Conservation (phyloP, 306 rosid genomes). For the Betula pendula region DNA sequence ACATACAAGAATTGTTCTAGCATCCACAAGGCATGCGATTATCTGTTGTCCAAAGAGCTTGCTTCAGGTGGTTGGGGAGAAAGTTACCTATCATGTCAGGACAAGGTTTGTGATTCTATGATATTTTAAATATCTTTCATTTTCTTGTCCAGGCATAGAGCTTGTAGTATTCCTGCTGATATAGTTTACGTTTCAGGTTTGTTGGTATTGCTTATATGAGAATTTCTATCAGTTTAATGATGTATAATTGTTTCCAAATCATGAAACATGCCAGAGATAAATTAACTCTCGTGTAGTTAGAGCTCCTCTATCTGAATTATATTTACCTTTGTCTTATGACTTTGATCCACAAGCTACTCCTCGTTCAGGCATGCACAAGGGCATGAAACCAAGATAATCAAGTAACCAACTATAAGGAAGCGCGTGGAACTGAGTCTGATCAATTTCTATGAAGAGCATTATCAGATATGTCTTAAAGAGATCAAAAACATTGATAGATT, state of each 20-base stretch:
- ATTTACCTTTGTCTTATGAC: not conserved
- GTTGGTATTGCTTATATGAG: not conserved
- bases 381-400: not conserved
- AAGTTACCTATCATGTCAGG: slow-evolving; percentile 82
- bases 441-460: too few species aligned
- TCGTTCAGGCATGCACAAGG: not conserved
- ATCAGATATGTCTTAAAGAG: too few species aligned
- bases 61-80: slow-evolving; percentile 90
- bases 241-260: not conserved
- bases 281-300: not conserved
- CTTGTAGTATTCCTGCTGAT: not conserved
- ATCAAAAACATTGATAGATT: too few species aligned
- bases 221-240: not conserved
- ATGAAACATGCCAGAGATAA: not conserved
- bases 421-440: too few species aligned
- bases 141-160: not conserved
- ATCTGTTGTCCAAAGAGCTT: slow-evolving; percentile 71
- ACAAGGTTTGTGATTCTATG: slow-evolving; percentile 51
- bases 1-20: slow-evolving; percentile 50
- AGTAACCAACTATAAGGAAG: too few species aligned
- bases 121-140: not conserved
- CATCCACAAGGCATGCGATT: slow-evolving; percentile 70
- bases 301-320: not conserved
- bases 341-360: not conserved
- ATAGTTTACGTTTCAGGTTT: not conserved